Conservation (phyloP, 345 rosid species). For the Pistacia atlantica region DNA sequence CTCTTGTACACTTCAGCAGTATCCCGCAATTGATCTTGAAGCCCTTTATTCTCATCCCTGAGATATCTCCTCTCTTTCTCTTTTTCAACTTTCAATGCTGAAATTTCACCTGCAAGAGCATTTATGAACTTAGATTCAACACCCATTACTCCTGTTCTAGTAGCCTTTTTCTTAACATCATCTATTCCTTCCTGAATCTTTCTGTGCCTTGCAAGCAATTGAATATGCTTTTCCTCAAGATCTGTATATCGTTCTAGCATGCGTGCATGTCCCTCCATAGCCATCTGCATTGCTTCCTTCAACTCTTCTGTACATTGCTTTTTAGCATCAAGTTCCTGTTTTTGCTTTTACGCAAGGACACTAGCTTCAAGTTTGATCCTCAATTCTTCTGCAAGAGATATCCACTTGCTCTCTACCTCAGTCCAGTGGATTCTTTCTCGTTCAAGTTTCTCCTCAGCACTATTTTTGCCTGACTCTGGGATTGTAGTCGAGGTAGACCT, state of each 20-base stretch:
- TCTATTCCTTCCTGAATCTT: slow-evolving; percentile 90
- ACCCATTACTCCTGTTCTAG: slow-evolving; percentile 88
- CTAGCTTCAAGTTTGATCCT: slow-evolving; percentile 75
- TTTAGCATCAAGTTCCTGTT: slow-evolving; percentile 77
- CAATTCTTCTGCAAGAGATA: slow-evolving; percentile 83
- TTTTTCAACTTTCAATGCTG: slow-evolving; percentile 79
- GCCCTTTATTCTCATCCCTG: slow-evolving; percentile 87
- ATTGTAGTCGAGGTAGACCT: slow-evolving; percentile 35
- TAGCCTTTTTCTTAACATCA: slow-evolving; percentile 91
- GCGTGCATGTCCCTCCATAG: slow-evolving; percentile 94
- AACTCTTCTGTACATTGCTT: slow-evolving; percentile 83
- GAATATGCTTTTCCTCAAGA: slow-evolving; percentile 92
- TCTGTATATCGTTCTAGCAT: slow-evolving; percentile 98
- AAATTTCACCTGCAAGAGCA: slow-evolving; percentile 91
- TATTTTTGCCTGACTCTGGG: slow-evolving; percentile 62
- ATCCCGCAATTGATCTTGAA: slow-evolving; percentile 86
- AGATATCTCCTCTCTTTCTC: slow-evolving; percentile 85
- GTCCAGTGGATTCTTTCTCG: slow-evolving; percentile 64
- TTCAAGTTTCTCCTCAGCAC: slow-evolving; percentile 58
- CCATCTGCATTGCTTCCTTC: slow-evolving; percentile 92
- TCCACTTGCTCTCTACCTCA: slow-evolving; percentile 94
- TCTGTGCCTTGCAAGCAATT: slow-evolving; percentile 88
- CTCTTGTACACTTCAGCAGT: slow-evolving; percentile 99
- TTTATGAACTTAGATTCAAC: slow-evolving; percentile 93
- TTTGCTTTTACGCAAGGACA: slow-evolving; percentile 57